phyloP scores from a whole-genome alignment of 257 asterid species.

The Eucommia ulmoides region DNA sequence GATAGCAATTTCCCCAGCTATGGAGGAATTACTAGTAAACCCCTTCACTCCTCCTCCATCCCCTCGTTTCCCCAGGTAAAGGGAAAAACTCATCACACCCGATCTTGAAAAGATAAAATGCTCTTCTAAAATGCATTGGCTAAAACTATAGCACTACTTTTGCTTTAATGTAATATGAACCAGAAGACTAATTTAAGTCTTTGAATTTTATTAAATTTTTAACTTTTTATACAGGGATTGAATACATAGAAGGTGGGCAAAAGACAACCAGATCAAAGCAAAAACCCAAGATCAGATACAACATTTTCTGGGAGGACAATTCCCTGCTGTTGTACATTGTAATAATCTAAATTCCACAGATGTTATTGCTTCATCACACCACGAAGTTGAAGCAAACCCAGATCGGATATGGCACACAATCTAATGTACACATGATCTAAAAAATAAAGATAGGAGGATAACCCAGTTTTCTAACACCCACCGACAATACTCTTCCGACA shows the following conservation, averaged over 20 bases:
- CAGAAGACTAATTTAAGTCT: too few species aligned
- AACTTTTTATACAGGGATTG: too few species aligned
- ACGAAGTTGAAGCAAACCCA: background rate
- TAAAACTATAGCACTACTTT: too few species aligned
- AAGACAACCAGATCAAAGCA: background rate
- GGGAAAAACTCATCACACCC: too few species aligned
- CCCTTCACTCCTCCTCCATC: too few species aligned
- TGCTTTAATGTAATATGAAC: too few species aligned
- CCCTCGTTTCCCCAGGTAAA: too few species aligned
- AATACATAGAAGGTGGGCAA: background rate
- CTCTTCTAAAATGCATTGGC: too few species aligned
- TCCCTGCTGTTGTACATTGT: background rate
- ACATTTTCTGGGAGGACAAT: background rate
- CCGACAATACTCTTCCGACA: background rate
- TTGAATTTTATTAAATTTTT: too few species aligned
- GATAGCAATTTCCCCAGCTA: too few species aligned
- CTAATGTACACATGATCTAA: background rate
- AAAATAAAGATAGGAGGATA: background rate
- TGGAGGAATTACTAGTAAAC: too few species aligned
- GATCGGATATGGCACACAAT: background rate
- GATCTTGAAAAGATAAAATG: too few species aligned
- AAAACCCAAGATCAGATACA: background rate
- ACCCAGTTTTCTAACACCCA: background rate
- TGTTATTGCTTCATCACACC: background rate
- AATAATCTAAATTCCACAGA: background rate